Evolutionary conservation across 2,329 filamentous ascomycete genomes (phyloP).

Genomic region (Zymoseptoria tritici): DNA sequence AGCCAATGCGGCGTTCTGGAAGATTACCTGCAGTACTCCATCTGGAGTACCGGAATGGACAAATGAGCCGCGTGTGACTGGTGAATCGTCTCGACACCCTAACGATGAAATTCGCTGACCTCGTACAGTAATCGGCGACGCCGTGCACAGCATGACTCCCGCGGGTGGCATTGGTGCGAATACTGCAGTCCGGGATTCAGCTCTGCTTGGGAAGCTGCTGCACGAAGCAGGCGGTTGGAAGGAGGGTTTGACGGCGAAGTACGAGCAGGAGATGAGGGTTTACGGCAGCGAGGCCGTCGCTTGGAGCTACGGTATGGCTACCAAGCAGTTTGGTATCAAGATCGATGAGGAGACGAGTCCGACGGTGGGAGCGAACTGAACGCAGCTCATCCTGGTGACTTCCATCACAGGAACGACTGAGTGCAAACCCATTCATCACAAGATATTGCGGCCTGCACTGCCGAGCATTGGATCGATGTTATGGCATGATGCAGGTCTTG

Average conservation of each 20-base stretch:
- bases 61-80: constrained; percentile 50
- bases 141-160: constrained; percentile 52
- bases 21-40: constrained; percentile 57
- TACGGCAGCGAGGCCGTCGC: constrained; percentile 52
- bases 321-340: constrained; percentile 30
- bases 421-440: no score
- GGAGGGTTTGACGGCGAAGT: constrained; percentile 32
- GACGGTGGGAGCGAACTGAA: constrained; percentile 2
- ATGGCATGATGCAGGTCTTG: no score
- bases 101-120: background rate
- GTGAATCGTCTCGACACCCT: background rate
- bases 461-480: no score
- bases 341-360: constrained; percentile 13
- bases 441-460: no score
- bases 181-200: constrained; percentile 50
- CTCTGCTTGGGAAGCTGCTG: constrained; percentile 47
- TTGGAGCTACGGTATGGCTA: constrained; percentile 46
- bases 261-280: constrained; percentile 37
- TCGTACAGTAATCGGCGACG: constrained; percentile 46
- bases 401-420: background rate
- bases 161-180: constrained; percentile 48
- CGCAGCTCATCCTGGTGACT: background rate
- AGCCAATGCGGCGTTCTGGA: constrained; percentile 56
- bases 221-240: constrained; percentile 45
- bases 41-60: constrained; percentile 54